Conservation (phyloP, 1,284 basidiomycete genomes). For the Melampsora americana region DNA sequence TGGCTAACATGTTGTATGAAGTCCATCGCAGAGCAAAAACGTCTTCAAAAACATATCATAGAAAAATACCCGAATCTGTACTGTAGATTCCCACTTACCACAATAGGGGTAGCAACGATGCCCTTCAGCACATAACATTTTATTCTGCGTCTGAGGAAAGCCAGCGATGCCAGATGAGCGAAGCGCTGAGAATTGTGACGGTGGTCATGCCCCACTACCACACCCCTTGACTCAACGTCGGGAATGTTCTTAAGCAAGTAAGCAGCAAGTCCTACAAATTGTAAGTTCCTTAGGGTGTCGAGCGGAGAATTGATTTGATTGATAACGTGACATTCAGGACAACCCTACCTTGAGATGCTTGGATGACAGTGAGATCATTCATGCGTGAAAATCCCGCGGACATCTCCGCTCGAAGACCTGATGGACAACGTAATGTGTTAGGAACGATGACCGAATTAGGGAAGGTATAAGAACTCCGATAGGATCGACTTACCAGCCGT, state of each 20-base stretch:
- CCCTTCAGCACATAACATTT: conserved; percentile 69
- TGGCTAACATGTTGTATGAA: conserved; percentile 60
- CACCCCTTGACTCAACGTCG: conserved; percentile 62
- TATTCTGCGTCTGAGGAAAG: conserved; percentile 64
- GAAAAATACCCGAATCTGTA: neutral
- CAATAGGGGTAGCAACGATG: conserved; percentile 76
- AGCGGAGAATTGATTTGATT: conserved; percentile 4
- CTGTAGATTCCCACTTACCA: conserved; percentile 51
- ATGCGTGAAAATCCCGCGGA: conserved; percentile 78
- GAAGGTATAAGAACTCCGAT: no score
- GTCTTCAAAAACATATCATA: neutral
- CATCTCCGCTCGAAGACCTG: conserved; percentile 75
- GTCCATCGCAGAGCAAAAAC: neutral
- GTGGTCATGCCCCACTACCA: conserved; percentile 76
- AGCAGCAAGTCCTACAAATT: conserved; percentile 64
- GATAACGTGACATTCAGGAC: neutral
- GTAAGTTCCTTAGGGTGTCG: neutral
- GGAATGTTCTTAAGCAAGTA: conserved; percentile 64
- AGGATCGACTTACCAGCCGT: conserved; percentile 65
- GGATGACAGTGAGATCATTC: conserved; percentile 78
- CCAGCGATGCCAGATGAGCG: conserved; percentile 69
- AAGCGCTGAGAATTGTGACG: conserved; percentile 71
- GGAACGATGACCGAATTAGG: no score
- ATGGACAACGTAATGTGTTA: neutral
- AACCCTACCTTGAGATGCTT: conserved; percentile 68